Conservation (phyloP, 1,284 basidiomycete genomes). For the Sanghuangporus baumii region DNA sequence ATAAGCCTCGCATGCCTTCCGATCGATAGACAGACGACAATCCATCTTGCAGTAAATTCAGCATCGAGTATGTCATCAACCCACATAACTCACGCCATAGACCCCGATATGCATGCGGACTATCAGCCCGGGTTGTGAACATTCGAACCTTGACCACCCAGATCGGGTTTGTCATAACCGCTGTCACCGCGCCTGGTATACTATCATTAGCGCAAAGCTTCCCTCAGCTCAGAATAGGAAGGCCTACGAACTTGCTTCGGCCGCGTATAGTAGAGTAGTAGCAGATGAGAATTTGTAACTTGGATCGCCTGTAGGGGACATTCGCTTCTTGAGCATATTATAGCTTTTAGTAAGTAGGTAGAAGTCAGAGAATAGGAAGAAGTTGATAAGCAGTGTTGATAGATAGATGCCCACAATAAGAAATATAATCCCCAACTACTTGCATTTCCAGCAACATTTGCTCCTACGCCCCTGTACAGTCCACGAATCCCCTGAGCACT, state of each 20-base stretch:
- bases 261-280: conserved; percentile 86
- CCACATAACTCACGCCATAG: conserved; percentile 59
- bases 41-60: conserved; percentile 52
- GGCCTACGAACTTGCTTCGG: conserved; percentile 83
- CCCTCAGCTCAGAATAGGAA: conserved; percentile 13
- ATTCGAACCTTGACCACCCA: conserved; percentile 99
- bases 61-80: conserved; percentile 1
- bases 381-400: not conserved
- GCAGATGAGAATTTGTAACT: conserved; percentile 63
- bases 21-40: conserved; percentile 59
- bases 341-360: conserved; percentile 51
- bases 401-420: conserved; percentile 69
- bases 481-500: conserved; percentile 76
- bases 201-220: conserved; percentile 17
- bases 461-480: conserved; percentile 85
- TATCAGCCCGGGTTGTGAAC: conserved; percentile 76
- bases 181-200: conserved; percentile 78
- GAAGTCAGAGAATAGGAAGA: not conserved
- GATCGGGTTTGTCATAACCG: conserved; percentile 94
- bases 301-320: conserved; percentile 45
- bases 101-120: conserved; percentile 69
- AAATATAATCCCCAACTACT: conserved; percentile 98
- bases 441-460: conserved; percentile 96
- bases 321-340: conserved; percentile 84
- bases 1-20: conserved; percentile 81